phyloP scores from a whole-genome alignment of 441 rosid species.

The Oxalis stricta region DNA sequence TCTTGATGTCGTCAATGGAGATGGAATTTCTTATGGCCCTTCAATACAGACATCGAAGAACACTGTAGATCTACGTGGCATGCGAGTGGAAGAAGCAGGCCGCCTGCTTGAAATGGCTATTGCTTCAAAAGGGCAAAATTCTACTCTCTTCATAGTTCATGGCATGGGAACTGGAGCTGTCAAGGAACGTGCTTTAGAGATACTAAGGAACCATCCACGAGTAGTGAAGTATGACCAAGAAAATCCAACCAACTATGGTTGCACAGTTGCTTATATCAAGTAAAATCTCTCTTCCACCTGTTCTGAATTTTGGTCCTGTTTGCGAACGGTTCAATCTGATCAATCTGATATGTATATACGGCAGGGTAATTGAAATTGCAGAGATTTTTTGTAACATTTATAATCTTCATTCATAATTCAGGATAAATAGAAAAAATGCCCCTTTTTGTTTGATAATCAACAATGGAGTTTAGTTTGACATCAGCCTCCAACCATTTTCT shows the following conservation, averaged over 20 bases:
- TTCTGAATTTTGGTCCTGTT: too few species aligned
- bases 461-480: too few species aligned
- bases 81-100: constrained; percentile 73
- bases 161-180: constrained; percentile 76
- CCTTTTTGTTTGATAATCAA: too few species aligned
- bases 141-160: constrained; percentile 57
- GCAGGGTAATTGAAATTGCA: too few species aligned
- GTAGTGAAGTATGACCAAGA: constrained; percentile 59
- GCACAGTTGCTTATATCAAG: constrained; percentile 80
- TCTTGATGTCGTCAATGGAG: constrained; percentile 16
- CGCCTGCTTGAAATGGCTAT: constrained; percentile 54
- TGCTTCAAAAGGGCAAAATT: constrained; percentile 26
- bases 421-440: too few species aligned
- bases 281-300: constrained; percentile 15
- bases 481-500: too few species aligned
- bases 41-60: constrained; percentile 61
- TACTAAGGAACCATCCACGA: constrained; percentile 42
- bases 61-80: constrained; percentile 70
- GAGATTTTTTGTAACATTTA: too few species aligned
- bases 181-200: constrained; percentile 47
- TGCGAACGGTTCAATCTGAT: too few species aligned
- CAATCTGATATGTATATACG: too few species aligned
- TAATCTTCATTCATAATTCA: too few species aligned
- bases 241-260: constrained; percentile 68
- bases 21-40: constrained; percentile 25